Conservation (phyloP, 202 grass and related monocot species). For the Dendrocalamus latiflorus region DNA sequence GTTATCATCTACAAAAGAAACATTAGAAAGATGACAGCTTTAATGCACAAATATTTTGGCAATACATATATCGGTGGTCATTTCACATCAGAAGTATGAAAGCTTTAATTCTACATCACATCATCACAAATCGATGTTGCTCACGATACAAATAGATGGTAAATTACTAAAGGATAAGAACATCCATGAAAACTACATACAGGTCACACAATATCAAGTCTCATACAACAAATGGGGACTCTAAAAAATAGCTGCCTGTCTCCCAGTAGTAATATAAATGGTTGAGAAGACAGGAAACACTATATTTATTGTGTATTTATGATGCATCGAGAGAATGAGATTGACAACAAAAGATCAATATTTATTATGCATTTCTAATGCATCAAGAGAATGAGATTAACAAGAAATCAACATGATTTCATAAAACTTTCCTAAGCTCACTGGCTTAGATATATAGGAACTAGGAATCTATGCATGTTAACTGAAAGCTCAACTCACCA, state of each 20-base stretch:
- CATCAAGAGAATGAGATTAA: slow-evolving; percentile 21
- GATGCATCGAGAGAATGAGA: too few relatives aligned
- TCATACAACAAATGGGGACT: too few relatives aligned
- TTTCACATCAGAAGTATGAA: slow-evolving; percentile 8
- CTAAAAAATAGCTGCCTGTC: too few relatives aligned
- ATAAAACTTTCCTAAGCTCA: slow-evolving; percentile 52
- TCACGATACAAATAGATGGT: slow-evolving; percentile 3
- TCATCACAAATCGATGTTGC: slow-evolving; percentile 35
- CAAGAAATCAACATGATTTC: slow-evolving; percentile 34
- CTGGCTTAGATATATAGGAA: too few relatives aligned
- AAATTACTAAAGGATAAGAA: slow-evolving; percentile 30
- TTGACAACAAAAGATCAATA: background rate
- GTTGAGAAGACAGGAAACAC: too few relatives aligned
- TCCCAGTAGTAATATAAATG: too few relatives aligned
- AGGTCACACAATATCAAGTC: background rate
- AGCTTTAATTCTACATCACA: slow-evolving; percentile 19
- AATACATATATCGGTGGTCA: background rate
- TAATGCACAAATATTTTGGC: slow-evolving; percentile 1
- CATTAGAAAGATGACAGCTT: background rate
- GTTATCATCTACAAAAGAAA: background rate
- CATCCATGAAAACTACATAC: slow-evolving; percentile 37
- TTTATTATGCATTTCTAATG: slow-evolving; percentile 38
- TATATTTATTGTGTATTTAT: too few relatives aligned
- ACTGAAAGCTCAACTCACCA: too few relatives aligned
- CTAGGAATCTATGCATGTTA: too few relatives aligned